These are phyloP conservation scores for Pseudoscleropodium purum DNA, from an alignment of 225 moss, liverwort and hornwort species.

Conservation along the genomic window DNA sequence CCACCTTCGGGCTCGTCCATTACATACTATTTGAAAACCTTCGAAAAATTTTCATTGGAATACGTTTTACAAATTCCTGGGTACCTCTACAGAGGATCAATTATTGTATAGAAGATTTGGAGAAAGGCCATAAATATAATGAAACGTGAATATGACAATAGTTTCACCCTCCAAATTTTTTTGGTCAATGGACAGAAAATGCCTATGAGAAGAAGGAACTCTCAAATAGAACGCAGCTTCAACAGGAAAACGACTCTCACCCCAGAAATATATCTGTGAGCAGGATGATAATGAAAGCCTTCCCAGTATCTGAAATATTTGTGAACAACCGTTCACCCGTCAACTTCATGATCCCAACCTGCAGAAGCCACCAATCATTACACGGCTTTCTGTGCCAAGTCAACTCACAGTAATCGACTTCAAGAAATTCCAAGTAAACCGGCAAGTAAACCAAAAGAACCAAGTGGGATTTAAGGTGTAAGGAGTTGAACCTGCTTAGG, in stretches of 20 bases:
- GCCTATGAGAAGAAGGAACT: background rate
- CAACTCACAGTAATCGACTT: background rate
- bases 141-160: background rate
- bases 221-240: background rate
- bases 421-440: background rate
- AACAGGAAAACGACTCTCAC: constrained; percentile 22
- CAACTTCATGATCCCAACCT: constrained; percentile 81
- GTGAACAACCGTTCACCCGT: constrained; percentile 92
- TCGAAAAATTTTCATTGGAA: background rate
- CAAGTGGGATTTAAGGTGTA: background rate
- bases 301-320: constrained; percentile 95
- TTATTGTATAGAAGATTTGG: background rate
- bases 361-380: background rate
- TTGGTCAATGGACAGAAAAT: background rate
- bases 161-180: background rate
- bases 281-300: constrained; percentile 94
- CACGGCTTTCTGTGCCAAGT: background rate
- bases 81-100: background rate
- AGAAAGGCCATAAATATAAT: background rate
- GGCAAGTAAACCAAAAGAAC: background rate
- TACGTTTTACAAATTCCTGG: background rate
- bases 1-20: background rate
- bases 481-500: constrained; percentile 43
- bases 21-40: background rate
- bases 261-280: constrained; percentile 92